Evolutionary conservation across 2,329 filamentous ascomycete species (phyloP).

Genomic region (Fusarium sp.): DNA sequence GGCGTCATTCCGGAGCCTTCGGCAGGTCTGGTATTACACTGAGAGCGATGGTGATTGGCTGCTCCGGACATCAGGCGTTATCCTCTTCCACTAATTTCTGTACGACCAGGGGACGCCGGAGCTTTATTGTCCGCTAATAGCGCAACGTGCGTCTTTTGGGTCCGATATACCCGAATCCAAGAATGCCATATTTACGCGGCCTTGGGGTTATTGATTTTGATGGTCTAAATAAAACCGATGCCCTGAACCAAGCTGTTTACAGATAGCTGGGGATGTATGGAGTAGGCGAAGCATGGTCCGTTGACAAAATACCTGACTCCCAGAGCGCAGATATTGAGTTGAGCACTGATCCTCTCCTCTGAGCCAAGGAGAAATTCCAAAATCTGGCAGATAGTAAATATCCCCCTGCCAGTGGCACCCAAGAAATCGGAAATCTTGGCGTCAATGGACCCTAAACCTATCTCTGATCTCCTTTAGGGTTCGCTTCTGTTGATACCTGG

Average conservation of each 20-base stretch:
- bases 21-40: conserved; percentile 38
- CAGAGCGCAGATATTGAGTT: background rate
- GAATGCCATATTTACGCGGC: conserved; percentile 22
- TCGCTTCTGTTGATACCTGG: background rate
- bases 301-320: background rate
- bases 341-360: too few relatives aligned
- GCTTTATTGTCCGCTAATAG: conserved; percentile 38
- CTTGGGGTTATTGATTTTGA: background rate
- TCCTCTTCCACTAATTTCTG: conserved; percentile 22
- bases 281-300: background rate
- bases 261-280: background rate
- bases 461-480: background rate
- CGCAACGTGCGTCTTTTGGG: conserved; percentile 23
- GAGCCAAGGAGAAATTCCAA: background rate
- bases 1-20: conserved; percentile 42
- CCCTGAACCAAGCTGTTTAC: background rate
- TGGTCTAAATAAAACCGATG: background rate
- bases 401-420: background rate
- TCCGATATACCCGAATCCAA: conserved; percentile 31
- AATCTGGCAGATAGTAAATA: background rate
- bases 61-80: background rate
- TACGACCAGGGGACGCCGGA: conserved; percentile 13
- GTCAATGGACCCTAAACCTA: background rate
- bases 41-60: conserved; percentile 19
- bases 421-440: background rate